Evolutionary conservation across 1,139 yeast genomes (phyloP).

Genomic region (Yamadazyma atmosphaerica): DNA sequence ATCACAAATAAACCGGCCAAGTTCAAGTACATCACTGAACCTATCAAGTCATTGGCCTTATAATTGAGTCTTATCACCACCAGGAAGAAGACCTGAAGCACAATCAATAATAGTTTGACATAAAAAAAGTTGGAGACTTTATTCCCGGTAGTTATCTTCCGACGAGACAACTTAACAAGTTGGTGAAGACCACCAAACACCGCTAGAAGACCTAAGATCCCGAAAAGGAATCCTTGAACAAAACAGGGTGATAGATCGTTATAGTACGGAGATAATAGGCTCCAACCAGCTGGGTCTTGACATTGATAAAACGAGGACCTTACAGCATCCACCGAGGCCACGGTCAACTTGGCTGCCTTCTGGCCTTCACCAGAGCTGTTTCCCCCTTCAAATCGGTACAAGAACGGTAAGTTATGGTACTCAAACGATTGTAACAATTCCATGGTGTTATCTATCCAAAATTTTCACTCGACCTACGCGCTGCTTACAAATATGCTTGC

Average conservation of each 20-base stretch:
- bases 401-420: slow-evolving; percentile 15
- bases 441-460: slow-evolving; percentile 10
- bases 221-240: slow-evolving; percentile 66
- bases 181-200: slow-evolving; percentile 54
- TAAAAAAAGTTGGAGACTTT: slow-evolving; percentile 43
- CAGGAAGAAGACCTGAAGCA: slow-evolving; percentile 39
- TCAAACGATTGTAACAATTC: slow-evolving; percentile 14
- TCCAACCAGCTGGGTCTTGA: slow-evolving; percentile 62
- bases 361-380: background rate
- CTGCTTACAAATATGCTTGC: too few species aligned
- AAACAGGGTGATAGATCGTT: slow-evolving; percentile 83
- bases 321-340: background rate
- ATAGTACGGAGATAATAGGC: slow-evolving; percentile 58
- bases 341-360: background rate
- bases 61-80: slow-evolving; percentile 24
- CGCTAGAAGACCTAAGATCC: slow-evolving; percentile 51
- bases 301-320: slow-evolving; percentile 9
- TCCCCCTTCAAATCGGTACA: slow-evolving; percentile 4
- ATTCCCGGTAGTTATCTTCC: slow-evolving; percentile 31
- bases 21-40: slow-evolving; percentile 41
- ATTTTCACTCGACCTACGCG: background rate
- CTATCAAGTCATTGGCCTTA: slow-evolving; percentile 39
- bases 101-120: slow-evolving; percentile 42
- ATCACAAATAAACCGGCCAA: slow-evolving; percentile 50
- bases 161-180: slow-evolving; percentile 34